These are phyloP conservation scores for Trichophyton rubrum DNA, from an alignment of 2,329 filamentous ascomycete species.

Conservation along the genomic window DNA sequence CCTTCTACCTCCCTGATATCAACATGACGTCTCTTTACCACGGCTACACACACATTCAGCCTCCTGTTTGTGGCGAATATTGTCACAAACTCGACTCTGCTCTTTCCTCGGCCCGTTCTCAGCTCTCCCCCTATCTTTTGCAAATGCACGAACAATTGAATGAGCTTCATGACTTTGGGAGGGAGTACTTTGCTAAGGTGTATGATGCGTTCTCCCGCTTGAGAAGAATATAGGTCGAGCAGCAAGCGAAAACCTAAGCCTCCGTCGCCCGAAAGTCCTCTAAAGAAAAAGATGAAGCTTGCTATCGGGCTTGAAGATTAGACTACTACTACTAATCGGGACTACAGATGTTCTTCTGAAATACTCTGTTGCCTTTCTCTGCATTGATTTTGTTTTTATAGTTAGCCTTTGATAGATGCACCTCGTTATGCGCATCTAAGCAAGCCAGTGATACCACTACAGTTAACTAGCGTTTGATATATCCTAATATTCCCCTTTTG, in stretches of 20 bases:
- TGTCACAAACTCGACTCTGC: neutral
- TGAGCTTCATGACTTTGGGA: neutral
- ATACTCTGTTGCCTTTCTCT: neutral
- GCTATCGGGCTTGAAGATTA: neutral
- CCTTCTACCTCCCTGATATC: neutral
- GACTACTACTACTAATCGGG: neutral
- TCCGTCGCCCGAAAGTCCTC: neutral
- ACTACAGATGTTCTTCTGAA: neutral
- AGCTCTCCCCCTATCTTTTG: neutral
- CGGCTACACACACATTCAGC: neutral
- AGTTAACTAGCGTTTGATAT: neutral
- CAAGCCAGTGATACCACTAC: neutral
- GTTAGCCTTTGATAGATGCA: neutral
- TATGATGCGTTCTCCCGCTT: neutral
- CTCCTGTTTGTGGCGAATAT: neutral
- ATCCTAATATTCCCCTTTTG: neutral
- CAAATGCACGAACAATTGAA: neutral
- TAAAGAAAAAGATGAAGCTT: conserved; percentile 1
- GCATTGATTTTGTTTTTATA: neutral
- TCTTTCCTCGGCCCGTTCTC: neutral
- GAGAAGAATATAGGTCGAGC: conserved; percentile 1
- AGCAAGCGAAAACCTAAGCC: neutral
- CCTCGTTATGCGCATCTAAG: neutral
- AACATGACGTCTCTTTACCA: neutral
- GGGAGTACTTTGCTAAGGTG: neutral